Evolutionary conservation across 139 green algal genomes (phyloP).

Genomic region (Chlorella sp.): DNA sequence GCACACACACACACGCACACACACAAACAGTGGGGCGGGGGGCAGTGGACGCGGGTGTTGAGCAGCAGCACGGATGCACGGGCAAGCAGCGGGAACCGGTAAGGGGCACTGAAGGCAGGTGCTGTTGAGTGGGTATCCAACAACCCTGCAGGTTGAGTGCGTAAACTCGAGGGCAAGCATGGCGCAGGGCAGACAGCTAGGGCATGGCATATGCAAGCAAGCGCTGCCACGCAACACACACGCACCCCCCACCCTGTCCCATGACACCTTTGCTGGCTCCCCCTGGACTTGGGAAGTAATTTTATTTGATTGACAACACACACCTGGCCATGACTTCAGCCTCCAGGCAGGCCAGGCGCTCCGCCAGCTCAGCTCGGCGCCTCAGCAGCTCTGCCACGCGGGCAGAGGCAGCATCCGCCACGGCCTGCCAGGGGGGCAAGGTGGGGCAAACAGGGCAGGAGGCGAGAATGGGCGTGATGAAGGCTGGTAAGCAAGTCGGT

Average conservation of each 20-base stretch:
- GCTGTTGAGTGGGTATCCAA: not conserved
- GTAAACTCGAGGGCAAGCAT: not conserved
- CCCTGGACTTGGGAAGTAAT: no score
- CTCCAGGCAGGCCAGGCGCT: not conserved
- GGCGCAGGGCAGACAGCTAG: no score
- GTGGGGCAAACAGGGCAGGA: not conserved
- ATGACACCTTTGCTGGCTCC: not conserved
- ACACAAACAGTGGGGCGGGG: no score
- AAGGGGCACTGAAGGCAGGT: no score
- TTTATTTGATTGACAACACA: no score
- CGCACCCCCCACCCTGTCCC: not conserved
- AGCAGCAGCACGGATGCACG: no score
- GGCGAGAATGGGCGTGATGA: not conserved
- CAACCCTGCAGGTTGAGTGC: not conserved
- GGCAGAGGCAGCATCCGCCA: not conserved
- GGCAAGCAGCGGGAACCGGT: no score
- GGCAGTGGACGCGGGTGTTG: not conserved
- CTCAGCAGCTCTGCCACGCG: not conserved
- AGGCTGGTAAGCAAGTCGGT: not conserved
- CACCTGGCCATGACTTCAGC: not conserved
- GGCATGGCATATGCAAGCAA: no score
- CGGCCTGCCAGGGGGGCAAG: not conserved
- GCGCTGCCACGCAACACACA: not conserved
- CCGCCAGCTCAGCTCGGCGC: conserved; percentile 7
- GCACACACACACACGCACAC: not conserved